Base-by-base conservation (phyloP, 805 yeast species). In the Candida adriatica region DNA sequence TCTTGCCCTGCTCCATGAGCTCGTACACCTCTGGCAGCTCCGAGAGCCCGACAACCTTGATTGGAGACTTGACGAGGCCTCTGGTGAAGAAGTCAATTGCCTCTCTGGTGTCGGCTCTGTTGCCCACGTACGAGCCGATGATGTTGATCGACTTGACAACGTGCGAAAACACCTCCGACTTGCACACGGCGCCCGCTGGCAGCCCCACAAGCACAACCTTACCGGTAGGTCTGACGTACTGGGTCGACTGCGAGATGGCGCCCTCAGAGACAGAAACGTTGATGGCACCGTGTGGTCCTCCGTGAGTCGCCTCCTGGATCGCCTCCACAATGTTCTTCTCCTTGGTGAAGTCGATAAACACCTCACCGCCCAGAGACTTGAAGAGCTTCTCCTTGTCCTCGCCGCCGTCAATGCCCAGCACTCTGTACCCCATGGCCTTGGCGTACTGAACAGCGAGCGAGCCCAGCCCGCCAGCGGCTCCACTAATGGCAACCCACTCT, bases 381-480 rank as follows among this genome's bases (percentile, higher is more conserved):
- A 67, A 67, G 40, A 75, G 58, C 24, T 56, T 61, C 38, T 64
- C 73, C 62, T 80, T 79, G 27, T 70, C 85, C 10, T 56, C 80
- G 60, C 85, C 85, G 57, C 83, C 84, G 53, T 80, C 88, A 45
- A 80, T 77, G 45, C 73, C 86, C 22, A 79, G 46, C 28, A 79
- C 83, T 64, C 71, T 70, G 59, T 64, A 65, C 49, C 88, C 90
- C 81, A 79, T 72, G 39, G 84, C 85, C 46, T 59, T 68, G 41
- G 84, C 87, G 60, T 77, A 80, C 62, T 80, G 87, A 48, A 79
- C 64, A 34, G 85, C 86, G 43, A 80, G 60, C 24, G 84, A 64
- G 52, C 88, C 90, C 58, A 80, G 69, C 53, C 90, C 88, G 57
- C 88, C 88, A 58, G 75, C 83, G 41, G 86, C 87, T 63, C 90